Conservation (phyloP, 305 asterid genomes). For the Coffea humblotiana region DNA sequence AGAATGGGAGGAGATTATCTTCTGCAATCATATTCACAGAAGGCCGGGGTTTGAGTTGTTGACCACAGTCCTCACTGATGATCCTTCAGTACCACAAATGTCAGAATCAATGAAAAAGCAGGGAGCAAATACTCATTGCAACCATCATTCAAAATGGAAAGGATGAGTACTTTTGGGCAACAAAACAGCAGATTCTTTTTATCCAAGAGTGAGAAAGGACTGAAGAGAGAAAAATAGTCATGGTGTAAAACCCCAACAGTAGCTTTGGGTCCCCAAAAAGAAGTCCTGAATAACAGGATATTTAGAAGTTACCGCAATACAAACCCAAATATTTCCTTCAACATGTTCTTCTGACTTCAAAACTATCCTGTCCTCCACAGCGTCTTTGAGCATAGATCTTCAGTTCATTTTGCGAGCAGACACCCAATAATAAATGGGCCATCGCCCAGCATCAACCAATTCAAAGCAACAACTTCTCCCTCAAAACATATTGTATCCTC, state of each 20-base stretch:
- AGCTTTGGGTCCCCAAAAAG: conserved; percentile 91
- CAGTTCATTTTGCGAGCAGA: conserved; percentile 69
- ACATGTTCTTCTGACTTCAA: conserved; percentile 52
- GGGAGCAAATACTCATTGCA: conserved; percentile 26
- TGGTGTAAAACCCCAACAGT: conserved; percentile 60
- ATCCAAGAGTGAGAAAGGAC: conserved; percentile 49
- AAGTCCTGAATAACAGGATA: conserved; percentile 64
- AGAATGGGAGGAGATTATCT: conserved; percentile 31
- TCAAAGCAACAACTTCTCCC: conserved; percentile 60
- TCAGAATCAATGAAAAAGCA: conserved; percentile 33
- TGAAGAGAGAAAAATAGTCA: conserved; percentile 65
- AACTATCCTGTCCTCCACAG: conserved; percentile 61
- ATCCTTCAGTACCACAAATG: conserved; percentile 20
- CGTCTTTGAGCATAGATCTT: conserved; percentile 59
- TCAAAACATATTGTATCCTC: conserved; percentile 72
- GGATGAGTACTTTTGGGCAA: conserved; percentile 21
- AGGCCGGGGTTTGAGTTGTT: conserved; percentile 31
- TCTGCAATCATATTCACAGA: conserved; percentile 32
- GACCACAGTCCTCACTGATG: conserved; percentile 25
- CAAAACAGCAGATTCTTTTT: conserved; percentile 29
- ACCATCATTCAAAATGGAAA: conserved; percentile 26
- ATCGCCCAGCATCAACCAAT: conserved; percentile 74
- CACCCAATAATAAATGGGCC: conserved; percentile 81
- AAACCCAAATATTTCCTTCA: conserved; percentile 68
- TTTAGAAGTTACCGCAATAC: conserved; percentile 61